Evolutionary conservation across 345 rosid species (phyloP).

Genomic region (Hibiscus trionum): DNA sequence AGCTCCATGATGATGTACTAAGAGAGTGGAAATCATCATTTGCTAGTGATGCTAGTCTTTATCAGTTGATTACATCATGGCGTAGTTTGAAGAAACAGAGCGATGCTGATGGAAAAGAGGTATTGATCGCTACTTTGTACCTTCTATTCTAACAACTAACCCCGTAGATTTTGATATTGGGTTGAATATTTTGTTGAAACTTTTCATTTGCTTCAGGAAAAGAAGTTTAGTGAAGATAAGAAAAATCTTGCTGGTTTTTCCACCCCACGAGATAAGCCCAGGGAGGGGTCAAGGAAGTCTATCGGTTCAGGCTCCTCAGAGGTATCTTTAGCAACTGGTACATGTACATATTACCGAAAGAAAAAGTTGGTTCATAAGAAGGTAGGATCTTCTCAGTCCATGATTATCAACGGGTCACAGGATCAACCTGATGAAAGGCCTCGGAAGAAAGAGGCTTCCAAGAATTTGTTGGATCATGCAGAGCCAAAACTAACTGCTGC

Average conservation of each 20-base stretch:
- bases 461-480: conserved; percentile 17
- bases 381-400: conserved; percentile 27
- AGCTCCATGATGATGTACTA: conserved; percentile 61
- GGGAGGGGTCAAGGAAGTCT: conserved; percentile 17
- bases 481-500: conserved; percentile 16
- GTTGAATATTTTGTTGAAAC: background rate
- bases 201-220: conserved; percentile 26
- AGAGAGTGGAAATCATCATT: conserved; percentile 52
- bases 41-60: conserved; percentile 32
- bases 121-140: conserved; percentile 6
- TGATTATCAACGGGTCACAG: conserved; percentile 16
- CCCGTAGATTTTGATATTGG: background rate
- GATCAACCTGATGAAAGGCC: conserved; percentile 29
- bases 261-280: conserved; percentile 11
- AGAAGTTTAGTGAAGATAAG: conserved; percentile 8
- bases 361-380: conserved; percentile 38
- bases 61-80: conserved; percentile 32
- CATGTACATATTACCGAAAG: conserved; percentile 46
- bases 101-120: conserved; percentile 19
- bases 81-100: conserved; percentile 16
- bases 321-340: conserved; percentile 28
- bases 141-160: background rate
- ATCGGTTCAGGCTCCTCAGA: conserved; percentile 15
- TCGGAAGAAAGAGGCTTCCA: conserved; percentile 22
- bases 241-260: conserved; percentile 8